phyloP scores from a whole-genome alignment of 2,329 filamentous ascomycete genomes.

The Hymenoscyphus linearis region DNA sequence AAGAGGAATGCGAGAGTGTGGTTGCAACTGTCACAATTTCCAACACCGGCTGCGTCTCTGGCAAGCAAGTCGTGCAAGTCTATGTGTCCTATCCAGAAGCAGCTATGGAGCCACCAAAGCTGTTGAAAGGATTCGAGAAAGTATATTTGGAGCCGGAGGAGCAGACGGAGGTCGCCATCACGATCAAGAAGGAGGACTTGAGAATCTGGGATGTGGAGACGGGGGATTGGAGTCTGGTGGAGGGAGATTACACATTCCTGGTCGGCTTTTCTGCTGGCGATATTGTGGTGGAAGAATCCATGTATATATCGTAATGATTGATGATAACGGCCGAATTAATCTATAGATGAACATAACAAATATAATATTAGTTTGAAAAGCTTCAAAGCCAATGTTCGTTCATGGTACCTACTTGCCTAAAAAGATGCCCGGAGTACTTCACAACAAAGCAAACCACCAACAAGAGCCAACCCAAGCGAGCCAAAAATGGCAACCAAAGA shows the following conservation, averaged over 20 bases:
- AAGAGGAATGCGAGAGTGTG: not conserved
- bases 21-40: not conserved
- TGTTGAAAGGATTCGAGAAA: slow-evolving; percentile 13
- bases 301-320: not conserved
- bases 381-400: too few species aligned
- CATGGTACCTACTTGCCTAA: too few species aligned
- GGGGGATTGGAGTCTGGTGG: not conserved
- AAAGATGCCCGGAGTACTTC: too few species aligned
- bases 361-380: too few species aligned
- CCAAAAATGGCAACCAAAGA: too few species aligned
- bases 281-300: not conserved
- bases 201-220: not conserved
- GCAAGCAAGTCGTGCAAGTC: slow-evolving; percentile 14
- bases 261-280: not conserved
- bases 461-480: too few species aligned
- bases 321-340: not conserved
- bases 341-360: too few species aligned
- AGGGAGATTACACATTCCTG: not conserved
- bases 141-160: slow-evolving; percentile 1
- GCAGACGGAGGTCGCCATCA: not conserved
- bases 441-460: too few species aligned
- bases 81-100: slow-evolving; percentile 10
- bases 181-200: not conserved
- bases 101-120: slow-evolving; percentile 2
- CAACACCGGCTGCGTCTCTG: not conserved